phyloP scores from a whole-genome alignment of 2,329 filamentous ascomycete genomes.

The Pseudocercospora crystallina region DNA sequence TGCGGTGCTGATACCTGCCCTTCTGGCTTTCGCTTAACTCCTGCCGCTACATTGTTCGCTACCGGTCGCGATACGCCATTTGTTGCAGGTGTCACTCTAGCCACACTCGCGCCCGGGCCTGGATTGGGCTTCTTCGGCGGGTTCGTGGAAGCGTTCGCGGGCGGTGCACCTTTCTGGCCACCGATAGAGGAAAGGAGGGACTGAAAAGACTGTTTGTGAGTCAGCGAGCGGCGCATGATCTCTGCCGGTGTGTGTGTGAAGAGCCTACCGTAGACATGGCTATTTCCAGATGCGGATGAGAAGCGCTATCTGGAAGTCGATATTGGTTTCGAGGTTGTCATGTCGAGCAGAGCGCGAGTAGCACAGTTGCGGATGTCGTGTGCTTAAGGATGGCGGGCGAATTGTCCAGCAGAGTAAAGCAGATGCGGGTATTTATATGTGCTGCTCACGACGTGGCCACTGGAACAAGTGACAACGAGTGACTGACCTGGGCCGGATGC shows the following conservation, averaged over 20 bases:
- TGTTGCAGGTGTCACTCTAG: slow-evolving; percentile 16
- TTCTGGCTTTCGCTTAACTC: slow-evolving; percentile 38
- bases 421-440: neutral
- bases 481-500: no score
- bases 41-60: slow-evolving; percentile 29
- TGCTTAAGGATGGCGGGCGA: no score
- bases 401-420: no score
- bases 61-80: slow-evolving; percentile 19
- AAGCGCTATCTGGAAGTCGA: slow-evolving; percentile 15
- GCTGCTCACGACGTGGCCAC: slow-evolving; percentile 1
- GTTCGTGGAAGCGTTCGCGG: slow-evolving; percentile 14
- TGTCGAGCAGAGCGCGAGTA: no score
- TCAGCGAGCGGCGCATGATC: slow-evolving; percentile 9
- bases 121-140: slow-evolving; percentile 19
- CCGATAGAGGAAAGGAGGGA: slow-evolving; percentile 33
- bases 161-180: slow-evolving; percentile 25
- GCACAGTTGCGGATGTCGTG: no score
- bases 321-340: no score
- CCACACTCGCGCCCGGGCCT: slow-evolving; percentile 15
- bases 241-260: neutral
- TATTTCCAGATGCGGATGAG: slow-evolving; percentile 12
- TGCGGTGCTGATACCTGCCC: slow-evolving; percentile 36
- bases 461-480: no score
- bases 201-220: slow-evolving; percentile 31
- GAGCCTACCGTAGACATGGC: slow-evolving; percentile 19